Base-by-base conservation (phyloP, 129 eudicot species). In the Lonicera japonica region DNA sequence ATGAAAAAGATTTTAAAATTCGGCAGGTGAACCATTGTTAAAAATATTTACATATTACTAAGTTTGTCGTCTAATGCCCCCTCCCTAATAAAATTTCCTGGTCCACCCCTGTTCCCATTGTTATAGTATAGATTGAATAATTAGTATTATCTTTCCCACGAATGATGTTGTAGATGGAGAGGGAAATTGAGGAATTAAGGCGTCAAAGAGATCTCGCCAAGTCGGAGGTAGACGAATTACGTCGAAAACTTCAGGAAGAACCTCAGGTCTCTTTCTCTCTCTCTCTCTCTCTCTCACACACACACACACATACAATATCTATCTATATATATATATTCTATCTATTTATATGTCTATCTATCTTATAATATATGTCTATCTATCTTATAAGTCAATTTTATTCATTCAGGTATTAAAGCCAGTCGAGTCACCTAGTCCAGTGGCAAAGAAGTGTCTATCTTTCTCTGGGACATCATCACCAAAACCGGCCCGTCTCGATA, bases 181-280 rank as follows among this genome's bases (percentile, higher is more conserved):
- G 39, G 75, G 98, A 91, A 71, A 91, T 91, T 21, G 98, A 91
- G 77, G 98, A 87, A 73, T 55, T 91, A 68, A 84, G 85, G 80
- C 87, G 83, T 50, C 90, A 91, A 79, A 75, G 98, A 70, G 98
- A 91, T 78, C 81, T 67, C 48, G 98, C 98, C 38, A 80, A 82
- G 71, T 82, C 86, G 18, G 71, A 87, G 66, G 96, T 74, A 8
- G 95, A 84, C 69, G 95, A 87, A 68, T 78, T 91, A 67, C 86
- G 89, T 13, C 80, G 71, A 46, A 91, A 91, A 63, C 82, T 91
- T 70, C 80, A 89, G 75, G 86, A 76, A 38, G 98, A 84, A 61
- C 72, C 80, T 73, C 75, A 74, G 89, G 84, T 82, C 29, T 64
- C 51, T 17, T 29, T 55, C 29, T 20, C 50, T 23, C 50, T 58